Conservation (phyloP, 352 stramenopile species). For the Globisporangium ultimum region DNA sequence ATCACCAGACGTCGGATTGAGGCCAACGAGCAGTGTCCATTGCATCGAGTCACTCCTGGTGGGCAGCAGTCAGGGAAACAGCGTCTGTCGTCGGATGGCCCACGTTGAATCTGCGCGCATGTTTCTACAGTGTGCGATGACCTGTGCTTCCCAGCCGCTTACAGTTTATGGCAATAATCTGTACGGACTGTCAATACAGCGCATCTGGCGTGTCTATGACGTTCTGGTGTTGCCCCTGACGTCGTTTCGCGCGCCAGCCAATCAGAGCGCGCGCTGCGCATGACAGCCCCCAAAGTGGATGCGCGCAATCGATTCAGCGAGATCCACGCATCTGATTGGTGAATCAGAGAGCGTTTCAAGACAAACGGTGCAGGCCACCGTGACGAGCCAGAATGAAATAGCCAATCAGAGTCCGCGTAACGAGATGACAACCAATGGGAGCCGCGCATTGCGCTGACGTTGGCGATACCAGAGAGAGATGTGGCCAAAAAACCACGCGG, state of each 20-base stretch:
- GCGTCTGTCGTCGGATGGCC: background rate
- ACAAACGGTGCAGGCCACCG: background rate
- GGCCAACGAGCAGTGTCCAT: background rate
- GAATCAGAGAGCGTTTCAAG: background rate
- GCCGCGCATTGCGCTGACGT: background rate
- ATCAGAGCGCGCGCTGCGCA: background rate
- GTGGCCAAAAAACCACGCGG: background rate
- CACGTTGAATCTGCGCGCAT: background rate
- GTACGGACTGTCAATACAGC: no score
- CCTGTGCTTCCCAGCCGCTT: no score
- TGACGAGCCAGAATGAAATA: background rate
- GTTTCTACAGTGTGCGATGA: background rate
- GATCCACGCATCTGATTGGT: background rate
- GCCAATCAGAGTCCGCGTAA: background rate
- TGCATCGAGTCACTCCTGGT: background rate
- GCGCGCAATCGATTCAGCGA: background rate
- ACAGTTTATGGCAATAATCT: no score
- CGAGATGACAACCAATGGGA: slow-evolving; percentile 3
- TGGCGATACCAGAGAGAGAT: background rate
- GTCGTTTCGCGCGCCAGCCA: background rate
- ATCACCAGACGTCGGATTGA: background rate
- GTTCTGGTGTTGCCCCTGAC: slow-evolving; percentile 1
- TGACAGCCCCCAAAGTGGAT: background rate
- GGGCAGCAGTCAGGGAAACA: background rate
- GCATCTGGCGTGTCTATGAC: background rate